Percentiles rank a stretch among this genome's conserved stretches.
Conservation (phyloP, 2,329 filamentous ascomycete genomes). For the Pezicula carpinea region DNA sequence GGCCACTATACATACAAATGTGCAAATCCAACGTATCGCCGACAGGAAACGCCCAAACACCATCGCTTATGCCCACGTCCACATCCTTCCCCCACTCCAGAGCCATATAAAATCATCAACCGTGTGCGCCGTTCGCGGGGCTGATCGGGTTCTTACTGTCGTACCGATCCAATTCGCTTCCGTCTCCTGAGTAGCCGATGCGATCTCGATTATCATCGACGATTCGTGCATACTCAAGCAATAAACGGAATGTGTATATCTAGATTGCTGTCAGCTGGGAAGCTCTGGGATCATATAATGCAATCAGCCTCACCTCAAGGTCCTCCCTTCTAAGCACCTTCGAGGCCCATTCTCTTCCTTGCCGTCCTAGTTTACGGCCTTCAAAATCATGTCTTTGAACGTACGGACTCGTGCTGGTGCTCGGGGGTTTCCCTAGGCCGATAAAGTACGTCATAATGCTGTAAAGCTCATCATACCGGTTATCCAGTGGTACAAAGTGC, state of each 20-base stretch:
- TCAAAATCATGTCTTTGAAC: constrained; percentile 42
- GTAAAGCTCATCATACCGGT: constrained; percentile 66
- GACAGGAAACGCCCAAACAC: not conserved
- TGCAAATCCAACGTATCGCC: too few species aligned
- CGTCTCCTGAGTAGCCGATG: constrained; percentile 29
- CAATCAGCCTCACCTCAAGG: constrained; percentile 58
- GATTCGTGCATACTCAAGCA: constrained; percentile 55
- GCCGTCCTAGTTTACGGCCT: constrained; percentile 59
- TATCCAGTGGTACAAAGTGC: constrained; percentile 79
- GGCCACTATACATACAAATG: too few species aligned
- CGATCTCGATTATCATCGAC: constrained; percentile 32
- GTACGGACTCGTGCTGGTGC: constrained; percentile 39
- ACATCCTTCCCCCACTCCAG: not conserved
- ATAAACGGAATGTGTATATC: constrained; percentile 59
- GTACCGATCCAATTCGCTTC: constrained; percentile 27
- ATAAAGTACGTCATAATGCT: constrained; percentile 72
- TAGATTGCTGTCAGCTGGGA: constrained; percentile 15
- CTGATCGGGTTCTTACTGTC: constrained; percentile 18
- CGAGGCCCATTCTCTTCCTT: constrained; percentile 66
- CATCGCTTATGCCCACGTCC: not conserved
- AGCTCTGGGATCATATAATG: not conserved
- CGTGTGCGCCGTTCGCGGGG: constrained; percentile 11
- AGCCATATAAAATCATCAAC: constrained; percentile 7
- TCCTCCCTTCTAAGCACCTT: constrained; percentile 67
- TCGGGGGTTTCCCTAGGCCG: constrained; percentile 47